Percentiles rank a stretch among this genome's conserved stretches.
phyloP scores from a whole-genome alignment of 108 stramenopile species.

The Skeletonema costatum region DNA sequence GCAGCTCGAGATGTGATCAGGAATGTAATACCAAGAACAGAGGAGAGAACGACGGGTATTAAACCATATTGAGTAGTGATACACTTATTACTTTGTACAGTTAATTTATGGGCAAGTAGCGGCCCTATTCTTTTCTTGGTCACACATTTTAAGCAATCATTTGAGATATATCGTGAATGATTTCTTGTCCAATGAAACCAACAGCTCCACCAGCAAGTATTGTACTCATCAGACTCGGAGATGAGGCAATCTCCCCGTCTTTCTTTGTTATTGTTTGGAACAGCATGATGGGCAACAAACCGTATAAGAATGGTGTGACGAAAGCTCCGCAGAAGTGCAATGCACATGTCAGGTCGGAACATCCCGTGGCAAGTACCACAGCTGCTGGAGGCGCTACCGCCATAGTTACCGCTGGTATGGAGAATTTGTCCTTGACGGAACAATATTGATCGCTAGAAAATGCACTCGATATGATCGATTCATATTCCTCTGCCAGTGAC shows the following conservation, averaged over 20 bases:
- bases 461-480: conserved; percentile 32
- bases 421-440: conserved; percentile 20
- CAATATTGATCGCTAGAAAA: conserved; percentile 8
- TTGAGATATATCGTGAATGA: conserved; percentile 1
- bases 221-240: neutral
- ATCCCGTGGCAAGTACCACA: conserved; percentile 15
- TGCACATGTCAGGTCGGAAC: conserved; percentile 33
- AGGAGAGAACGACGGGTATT: conserved; percentile 47
- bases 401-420: conserved; percentile 26
- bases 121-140: neutral
- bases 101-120: neutral
- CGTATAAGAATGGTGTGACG: conserved; percentile 41
- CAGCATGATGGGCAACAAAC: conserved; percentile 25
- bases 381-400: conserved; percentile 31
- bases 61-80: conserved; percentile 43
- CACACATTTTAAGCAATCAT: neutral
- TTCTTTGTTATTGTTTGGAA: conserved; percentile 12
- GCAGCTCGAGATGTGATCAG: conserved; percentile 42
- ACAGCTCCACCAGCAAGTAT: neutral
- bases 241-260: neutral
- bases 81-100: neutral
- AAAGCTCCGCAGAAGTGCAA: conserved; percentile 37
- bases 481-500: conserved; percentile 68
- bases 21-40: conserved; percentile 25
- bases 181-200: neutral